These are phyloP conservation scores for Thalassiosira exigua DNA, from an alignment of 352 stramenopile genomes.

Conservation along the genomic window DNA sequence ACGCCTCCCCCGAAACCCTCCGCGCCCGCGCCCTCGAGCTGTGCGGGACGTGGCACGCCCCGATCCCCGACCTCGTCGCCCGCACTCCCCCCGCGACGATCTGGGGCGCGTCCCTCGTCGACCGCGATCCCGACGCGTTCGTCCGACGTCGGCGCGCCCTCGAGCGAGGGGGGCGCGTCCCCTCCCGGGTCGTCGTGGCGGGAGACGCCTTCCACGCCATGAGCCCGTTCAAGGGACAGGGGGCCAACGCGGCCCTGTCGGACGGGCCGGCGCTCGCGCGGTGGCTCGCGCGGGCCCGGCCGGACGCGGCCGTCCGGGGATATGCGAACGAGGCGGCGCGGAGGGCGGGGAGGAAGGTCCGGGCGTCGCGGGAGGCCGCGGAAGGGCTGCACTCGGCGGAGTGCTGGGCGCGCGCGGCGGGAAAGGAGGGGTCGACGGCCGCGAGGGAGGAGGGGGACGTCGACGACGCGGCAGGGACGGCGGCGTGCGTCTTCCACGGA, in stretches of 20 bases:
- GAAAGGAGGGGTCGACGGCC: constrained; percentile 51
- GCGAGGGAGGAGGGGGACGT: constrained; percentile 48
- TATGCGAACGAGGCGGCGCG: constrained; percentile 77
- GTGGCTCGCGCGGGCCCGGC: constrained; percentile 57
- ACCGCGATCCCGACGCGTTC: constrained; percentile 76
- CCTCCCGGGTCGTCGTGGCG: constrained; percentile 70
- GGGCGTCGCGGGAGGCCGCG: constrained; percentile 72
- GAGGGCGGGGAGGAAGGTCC: constrained; percentile 67
- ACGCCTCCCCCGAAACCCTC: constrained; percentile 39
- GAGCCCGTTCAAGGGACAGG: constrained; percentile 87
- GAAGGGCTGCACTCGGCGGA: constrained; percentile 65
- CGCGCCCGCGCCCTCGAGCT: constrained; percentile 54
- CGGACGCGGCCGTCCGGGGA: constrained; percentile 66
- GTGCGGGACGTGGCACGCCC: constrained; percentile 75
- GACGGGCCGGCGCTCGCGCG: constrained; percentile 80
- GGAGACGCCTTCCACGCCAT: constrained; percentile 85
- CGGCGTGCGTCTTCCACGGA: constrained; percentile 60
- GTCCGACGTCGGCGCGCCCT: constrained; percentile 34
- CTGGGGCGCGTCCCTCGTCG: constrained; percentile 74
- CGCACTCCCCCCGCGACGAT: constrained; percentile 70
- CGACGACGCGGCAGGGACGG: constrained; percentile 4
- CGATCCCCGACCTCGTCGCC: constrained; percentile 77
- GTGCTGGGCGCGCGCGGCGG: constrained; percentile 57
- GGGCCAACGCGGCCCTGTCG: constrained; percentile 83
- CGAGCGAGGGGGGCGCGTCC: constrained; percentile 52